A percentile compares a stretch with the other conserved stretches of the same genome.
These are phyloP conservation scores for Penicillium sp. DNA, from an alignment of 2,329 filamentous ascomycete species.

Conservation along the genomic window DNA sequence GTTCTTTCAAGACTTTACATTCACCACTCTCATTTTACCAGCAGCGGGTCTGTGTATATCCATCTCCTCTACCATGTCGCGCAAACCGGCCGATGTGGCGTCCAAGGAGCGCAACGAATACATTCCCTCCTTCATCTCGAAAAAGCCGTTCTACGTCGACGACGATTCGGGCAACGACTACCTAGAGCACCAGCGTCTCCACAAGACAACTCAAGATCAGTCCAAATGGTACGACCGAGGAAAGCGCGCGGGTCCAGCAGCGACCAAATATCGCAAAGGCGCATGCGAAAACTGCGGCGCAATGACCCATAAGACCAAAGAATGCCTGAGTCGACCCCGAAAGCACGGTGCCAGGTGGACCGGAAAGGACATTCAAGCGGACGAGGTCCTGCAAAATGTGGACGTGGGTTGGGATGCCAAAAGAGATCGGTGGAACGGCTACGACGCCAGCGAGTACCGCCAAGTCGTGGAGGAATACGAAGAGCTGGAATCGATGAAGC, in stretches of 20 bases:
- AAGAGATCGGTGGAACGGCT: slow-evolving; percentile 97
- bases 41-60: not conserved
- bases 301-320: slow-evolving; percentile 93
- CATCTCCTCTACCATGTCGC: slow-evolving; percentile 32
- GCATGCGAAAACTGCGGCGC: slow-evolving; percentile 98
- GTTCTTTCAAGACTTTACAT: not conserved
- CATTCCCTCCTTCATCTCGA: slow-evolving; percentile 96
- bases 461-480: slow-evolving; percentile 86
- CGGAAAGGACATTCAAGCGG: slow-evolving; percentile 86
- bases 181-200: slow-evolving; percentile 89
- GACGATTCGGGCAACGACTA: slow-evolving; percentile 77
- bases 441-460: slow-evolving; percentile 79
- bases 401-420: slow-evolving; percentile 94
- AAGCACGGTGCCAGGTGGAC: slow-evolving; percentile 90
- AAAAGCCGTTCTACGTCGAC: slow-evolving; percentile 90
- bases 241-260: slow-evolving; percentile 74
- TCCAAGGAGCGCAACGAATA: slow-evolving; percentile 93
- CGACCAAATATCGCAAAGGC: slow-evolving; percentile 95
- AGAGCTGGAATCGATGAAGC: slow-evolving; percentile 70
- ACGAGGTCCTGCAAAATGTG: slow-evolving; percentile 80
- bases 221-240: slow-evolving; percentile 92
- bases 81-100: slow-evolving; percentile 51
- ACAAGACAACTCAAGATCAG: slow-evolving; percentile 61
- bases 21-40: no score
- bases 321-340: slow-evolving; percentile 82